These are phyloP conservation scores for Dendrocalamus latiflorus DNA, from an alignment of 202 grass and related monocot species.

Conservation along the genomic window DNA sequence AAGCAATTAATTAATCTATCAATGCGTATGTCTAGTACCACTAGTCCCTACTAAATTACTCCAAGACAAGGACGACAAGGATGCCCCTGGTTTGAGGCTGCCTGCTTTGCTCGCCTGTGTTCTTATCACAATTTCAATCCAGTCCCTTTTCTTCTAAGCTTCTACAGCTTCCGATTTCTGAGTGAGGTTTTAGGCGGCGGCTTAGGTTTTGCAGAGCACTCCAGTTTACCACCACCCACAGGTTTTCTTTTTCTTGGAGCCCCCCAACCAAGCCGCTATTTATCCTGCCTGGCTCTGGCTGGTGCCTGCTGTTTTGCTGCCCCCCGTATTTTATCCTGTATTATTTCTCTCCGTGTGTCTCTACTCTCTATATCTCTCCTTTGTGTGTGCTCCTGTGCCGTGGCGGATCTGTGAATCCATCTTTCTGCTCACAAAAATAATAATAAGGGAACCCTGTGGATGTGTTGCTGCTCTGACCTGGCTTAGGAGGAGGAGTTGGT, in stretches of 20 bases:
- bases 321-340: background rate
- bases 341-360: background rate
- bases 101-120: background rate
- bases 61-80: background rate
- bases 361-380: background rate
- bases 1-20: background rate
- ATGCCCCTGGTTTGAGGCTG: background rate
- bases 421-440: constrained; percentile 14
- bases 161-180: background rate
- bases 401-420: background rate
- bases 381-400: background rate
- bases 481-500: background rate
- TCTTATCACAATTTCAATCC: background rate
- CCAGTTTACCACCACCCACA: background rate
- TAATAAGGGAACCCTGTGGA: background rate
- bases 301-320: background rate
- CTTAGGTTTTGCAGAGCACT: background rate
- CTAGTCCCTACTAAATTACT: background rate
- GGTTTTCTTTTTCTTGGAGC: background rate
- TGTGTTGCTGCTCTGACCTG: background rate
- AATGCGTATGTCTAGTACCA: background rate
- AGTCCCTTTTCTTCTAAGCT: background rate
- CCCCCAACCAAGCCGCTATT: background rate
- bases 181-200: background rate
- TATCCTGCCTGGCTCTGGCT: background rate